phyloP scores from a whole-genome alignment of 2,329 filamentous ascomycete species.

The Rutstroemia sydowiana region DNA sequence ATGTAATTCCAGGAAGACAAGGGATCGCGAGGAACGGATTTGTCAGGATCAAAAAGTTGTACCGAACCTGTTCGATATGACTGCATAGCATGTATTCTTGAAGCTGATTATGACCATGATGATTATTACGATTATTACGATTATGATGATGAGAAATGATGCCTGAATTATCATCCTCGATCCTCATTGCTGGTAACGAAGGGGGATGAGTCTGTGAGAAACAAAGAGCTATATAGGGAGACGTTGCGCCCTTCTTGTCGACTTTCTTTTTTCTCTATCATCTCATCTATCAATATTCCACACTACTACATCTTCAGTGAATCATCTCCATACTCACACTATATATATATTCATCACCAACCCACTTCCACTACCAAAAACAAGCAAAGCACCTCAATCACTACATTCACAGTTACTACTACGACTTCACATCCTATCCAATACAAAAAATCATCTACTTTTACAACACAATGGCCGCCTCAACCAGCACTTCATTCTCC shows the following conservation, averaged over 20 bases:
- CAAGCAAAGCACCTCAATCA: background rate
- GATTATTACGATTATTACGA: background rate
- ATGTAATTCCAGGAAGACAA: background rate
- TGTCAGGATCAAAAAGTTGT: constrained; percentile 4
- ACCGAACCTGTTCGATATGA: background rate
- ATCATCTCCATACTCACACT: background rate
- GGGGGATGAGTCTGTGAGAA: background rate
- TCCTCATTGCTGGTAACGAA: background rate
- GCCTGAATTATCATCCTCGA: background rate
- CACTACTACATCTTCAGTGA: background rate
- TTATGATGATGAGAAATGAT: background rate
- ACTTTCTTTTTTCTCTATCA: background rate
- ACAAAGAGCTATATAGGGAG: constrained; percentile 2
- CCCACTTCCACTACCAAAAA: background rate
- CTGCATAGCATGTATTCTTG: background rate
- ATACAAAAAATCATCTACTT: background rate
- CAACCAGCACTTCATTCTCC: constrained; percentile 2
- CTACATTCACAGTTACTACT: background rate
- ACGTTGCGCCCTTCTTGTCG: background rate
- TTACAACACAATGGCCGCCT: constrained; percentile 18
- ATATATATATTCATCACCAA: background rate
- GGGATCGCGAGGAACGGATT: background rate
- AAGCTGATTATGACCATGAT: background rate
- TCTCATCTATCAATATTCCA: background rate
- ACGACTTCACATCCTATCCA: background rate